Evolutionary conservation across 2,329 filamentous ascomycete genomes (phyloP).

Genomic region (Talaromyces atroroseus): DNA sequence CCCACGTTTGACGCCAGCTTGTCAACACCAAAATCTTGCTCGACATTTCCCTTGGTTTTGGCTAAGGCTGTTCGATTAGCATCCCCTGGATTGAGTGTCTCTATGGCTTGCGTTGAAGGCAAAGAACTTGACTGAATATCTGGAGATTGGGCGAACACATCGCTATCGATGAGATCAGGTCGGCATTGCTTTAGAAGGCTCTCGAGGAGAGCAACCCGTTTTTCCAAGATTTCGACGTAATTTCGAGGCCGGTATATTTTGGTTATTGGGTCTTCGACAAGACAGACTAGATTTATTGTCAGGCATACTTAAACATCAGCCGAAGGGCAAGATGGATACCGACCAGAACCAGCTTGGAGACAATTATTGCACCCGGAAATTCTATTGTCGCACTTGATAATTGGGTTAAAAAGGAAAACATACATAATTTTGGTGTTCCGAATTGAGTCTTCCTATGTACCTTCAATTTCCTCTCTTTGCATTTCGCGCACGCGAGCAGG

Average conservation of each 20-base stretch:
- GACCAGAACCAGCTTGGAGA: constrained; percentile 1
- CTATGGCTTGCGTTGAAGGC: neutral
- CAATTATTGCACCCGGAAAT: neutral
- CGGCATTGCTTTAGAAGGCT: constrained; percentile 7
- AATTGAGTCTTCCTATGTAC: neutral
- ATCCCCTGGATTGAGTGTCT: neutral
- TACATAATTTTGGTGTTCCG: neutral
- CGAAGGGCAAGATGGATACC: neutral
- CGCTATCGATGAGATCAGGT: constrained; percentile 14
- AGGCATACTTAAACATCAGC: neutral
- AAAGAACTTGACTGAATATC: neutral
- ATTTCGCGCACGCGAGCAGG: constrained; percentile 1
- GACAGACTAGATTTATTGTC: constrained; percentile 1
- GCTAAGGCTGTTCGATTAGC: neutral
- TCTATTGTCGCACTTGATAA: constrained; percentile 1
- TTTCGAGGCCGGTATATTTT: constrained; percentile 25
- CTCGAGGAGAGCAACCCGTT: constrained; percentile 23
- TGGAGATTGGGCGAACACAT: neutral
- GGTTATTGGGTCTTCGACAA: constrained; percentile 23
- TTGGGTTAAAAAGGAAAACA: neutral
- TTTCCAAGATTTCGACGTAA: constrained; percentile 26
- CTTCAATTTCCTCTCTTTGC: constrained; percentile 9
- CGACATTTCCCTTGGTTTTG: neutral
- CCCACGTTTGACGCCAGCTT: constrained; percentile 2
- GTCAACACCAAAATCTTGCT: neutral